Evolutionary conservation across 345 rosid genomes (phyloP).

Genomic region (Aquilaria yunnanensis): DNA sequence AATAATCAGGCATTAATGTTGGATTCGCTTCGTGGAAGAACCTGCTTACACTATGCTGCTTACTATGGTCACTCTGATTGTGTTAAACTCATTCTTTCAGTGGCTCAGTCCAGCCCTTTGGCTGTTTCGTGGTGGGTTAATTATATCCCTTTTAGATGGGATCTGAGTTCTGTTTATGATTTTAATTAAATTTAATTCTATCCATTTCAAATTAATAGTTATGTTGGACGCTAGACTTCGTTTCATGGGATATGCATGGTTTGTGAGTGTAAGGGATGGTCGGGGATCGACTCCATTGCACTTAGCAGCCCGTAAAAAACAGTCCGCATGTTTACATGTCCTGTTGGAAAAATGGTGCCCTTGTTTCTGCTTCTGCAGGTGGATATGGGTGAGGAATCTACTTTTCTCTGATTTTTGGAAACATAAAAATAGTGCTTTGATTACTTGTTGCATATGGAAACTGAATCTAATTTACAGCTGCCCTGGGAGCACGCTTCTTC

Average conservation of each 20-base stretch:
- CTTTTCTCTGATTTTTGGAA: not conserved
- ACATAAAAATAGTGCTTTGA: not conserved
- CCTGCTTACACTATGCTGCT: slow-evolving; percentile 95
- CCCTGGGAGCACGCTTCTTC: slow-evolving; percentile 96
- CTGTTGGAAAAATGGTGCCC: too few relatives aligned
- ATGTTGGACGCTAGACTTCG: not conserved
- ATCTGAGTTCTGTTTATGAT: too few relatives aligned
- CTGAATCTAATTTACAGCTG: slow-evolving; percentile 33
- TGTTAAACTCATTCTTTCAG: slow-evolving; percentile 69
- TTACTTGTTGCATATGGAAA: too few relatives aligned
- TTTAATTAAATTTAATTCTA: too few relatives aligned
- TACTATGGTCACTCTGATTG: slow-evolving; percentile 83
- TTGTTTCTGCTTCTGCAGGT: too few relatives aligned
- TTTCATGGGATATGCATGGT: too few relatives aligned
- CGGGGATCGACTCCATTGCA: too few relatives aligned
- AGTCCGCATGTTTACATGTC: too few relatives aligned
- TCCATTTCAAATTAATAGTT: too few relatives aligned
- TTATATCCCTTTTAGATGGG: not conserved
- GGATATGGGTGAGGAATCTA: too few relatives aligned
- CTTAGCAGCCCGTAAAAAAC: too few relatives aligned
- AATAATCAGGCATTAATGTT: slow-evolving; percentile 73
- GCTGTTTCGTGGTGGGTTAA: slow-evolving; percentile 67
- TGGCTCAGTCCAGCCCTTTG: slow-evolving; percentile 77
- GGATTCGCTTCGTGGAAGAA: slow-evolving; percentile 83
- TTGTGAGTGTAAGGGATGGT: too few relatives aligned